Evolutionary conservation across 2,329 filamentous ascomycete genomes (phyloP), one percentile per base, ranked within the genome.

Genomic region (Fusarium coicis): DNA sequence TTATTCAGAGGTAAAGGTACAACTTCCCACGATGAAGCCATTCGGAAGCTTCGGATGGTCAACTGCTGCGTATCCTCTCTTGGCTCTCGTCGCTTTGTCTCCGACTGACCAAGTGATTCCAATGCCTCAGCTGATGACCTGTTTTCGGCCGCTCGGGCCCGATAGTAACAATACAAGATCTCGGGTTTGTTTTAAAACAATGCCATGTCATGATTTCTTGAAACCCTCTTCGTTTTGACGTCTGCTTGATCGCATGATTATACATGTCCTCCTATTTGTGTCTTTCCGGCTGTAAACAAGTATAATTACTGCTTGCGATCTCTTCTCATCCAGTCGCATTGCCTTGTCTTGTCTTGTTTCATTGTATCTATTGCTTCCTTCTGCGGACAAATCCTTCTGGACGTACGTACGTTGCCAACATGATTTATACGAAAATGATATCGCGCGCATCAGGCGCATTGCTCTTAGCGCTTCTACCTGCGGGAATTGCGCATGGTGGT

Each of bases 41-140:
- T 75, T 77, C 77, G 78, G 77, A 79, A 76, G 71, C 71, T 40
- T 73, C 76, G 76, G 76, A 72, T 71, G 30, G 44, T 21, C 23
- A 36, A 26, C 52, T 37, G 26, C 47, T 62, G 52, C n/a, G 61
- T 34, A 23, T 42, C 28, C 21, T 32, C 55, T 56, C 58, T 74
- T 63, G 56, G 68, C 68, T 66, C 21, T 37, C 49, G 19, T 43
- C 47, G 46, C 30, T 54, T 68, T 67, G 54, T 55, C 62, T 32
- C 50, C 56, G 26, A 44, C 34, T 63, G 46, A 34, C 28, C 49
- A n/a, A 52, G 19, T 18, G 30, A 46, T 42, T 40, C 34, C 58
- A 57, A 68, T 63, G 53, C 32, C 63, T 37, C 28, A 65, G 30
- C 30, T 50, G 37, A 40, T 50, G 58, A 50, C 58, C 37, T 47